Base-by-base conservation (phyloP, 2,329 filamentous ascomycete genomes). In the Anthostomella pinea region DNA sequence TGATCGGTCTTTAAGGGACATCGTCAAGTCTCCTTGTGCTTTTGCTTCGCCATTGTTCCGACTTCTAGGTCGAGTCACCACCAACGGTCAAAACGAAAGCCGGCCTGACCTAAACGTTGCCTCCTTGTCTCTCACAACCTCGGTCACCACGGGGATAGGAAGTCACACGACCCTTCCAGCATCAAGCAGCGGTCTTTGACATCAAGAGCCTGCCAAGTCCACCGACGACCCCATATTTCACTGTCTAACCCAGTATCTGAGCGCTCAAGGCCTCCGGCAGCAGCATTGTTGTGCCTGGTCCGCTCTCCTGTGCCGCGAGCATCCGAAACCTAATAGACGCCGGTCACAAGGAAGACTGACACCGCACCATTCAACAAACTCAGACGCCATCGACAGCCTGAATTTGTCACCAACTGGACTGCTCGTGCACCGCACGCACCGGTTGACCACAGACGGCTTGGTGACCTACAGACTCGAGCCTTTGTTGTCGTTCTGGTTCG, bases 321-420 rank as follows among this genome's bases (percentile, higher is more conserved):
- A 38, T 53, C 53, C 54, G 52, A 57, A 58, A 56, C 57, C 48
- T 56, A 57, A 57, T 42, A 53, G 52, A 55, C 49, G 49, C 51
- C 52, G 47, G 46, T 46, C 43, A 49, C 48, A 40, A 29, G 32
- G 38, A 52, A 52, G 49, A 58, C 52, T 51, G 58, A 48, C 50
- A 34, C 32, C 32, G n/a, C 21, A 24, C 30, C 23, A 20, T 23
- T 30, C 26, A 25, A 16, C 31, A 23, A 39, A 40, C 33, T 41
- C 35, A 31, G 24, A 24, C 33, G 29, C 24, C 34, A 30, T 15
- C 17, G 18, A 30, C 32, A 35, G 25, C 34, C n/a, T n/a, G n/a
- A 14, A 30, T 24, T 23, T 14, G 14, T n/a, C 11, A 11, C n/a
- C 5, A 32, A 23, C 31, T 52, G 42, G 31, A 30, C 38, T 41